These are phyloP conservation scores for Allantophomopsis cytisporea DNA, from an alignment of 2,329 filamentous ascomycete genomes.

Conservation along the genomic window DNA sequence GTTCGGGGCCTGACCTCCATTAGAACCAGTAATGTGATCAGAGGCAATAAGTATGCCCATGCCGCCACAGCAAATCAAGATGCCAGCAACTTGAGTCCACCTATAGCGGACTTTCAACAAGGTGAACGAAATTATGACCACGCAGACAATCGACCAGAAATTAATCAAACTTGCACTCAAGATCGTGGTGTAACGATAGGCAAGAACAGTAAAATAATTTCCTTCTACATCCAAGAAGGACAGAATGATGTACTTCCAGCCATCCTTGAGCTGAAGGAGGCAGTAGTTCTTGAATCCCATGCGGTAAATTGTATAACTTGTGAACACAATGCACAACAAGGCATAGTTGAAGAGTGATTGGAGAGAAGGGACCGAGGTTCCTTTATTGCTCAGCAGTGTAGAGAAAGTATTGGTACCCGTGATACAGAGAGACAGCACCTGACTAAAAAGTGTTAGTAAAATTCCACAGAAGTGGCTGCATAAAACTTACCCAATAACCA, in stretches of 20 bases:
- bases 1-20: conserved; percentile 53
- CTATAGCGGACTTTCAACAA: conserved; percentile 85
- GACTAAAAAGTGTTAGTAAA: conserved; percentile 25
- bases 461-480: conserved; percentile 3
- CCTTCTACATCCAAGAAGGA: conserved; percentile 90
- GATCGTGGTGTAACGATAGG: conserved; percentile 78
- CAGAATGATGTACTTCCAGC: conserved; percentile 91
- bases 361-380: conserved; percentile 82
- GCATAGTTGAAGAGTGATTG: conserved; percentile 94
- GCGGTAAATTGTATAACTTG: conserved; percentile 61
- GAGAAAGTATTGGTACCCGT: conserved; percentile 89
- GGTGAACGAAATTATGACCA: conserved; percentile 72
- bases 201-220: conserved; percentile 95
- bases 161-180: conserved; percentile 91
- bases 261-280: conserved; percentile 50
- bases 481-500: conserved; percentile 51
- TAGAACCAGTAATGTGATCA: conserved; percentile 70
- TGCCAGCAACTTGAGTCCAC: conserved; percentile 70
- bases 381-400: conserved; percentile 49
- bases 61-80: conserved; percentile 81
- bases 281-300: conserved; percentile 65
- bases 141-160: conserved; percentile 95
- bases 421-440: conserved; percentile 78
- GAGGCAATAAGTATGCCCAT: conserved; percentile 76
- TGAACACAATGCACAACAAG: conserved; percentile 71